phyloP scores from a whole-genome alignment of 345 rosid genomes.

The Acer campestre region DNA sequence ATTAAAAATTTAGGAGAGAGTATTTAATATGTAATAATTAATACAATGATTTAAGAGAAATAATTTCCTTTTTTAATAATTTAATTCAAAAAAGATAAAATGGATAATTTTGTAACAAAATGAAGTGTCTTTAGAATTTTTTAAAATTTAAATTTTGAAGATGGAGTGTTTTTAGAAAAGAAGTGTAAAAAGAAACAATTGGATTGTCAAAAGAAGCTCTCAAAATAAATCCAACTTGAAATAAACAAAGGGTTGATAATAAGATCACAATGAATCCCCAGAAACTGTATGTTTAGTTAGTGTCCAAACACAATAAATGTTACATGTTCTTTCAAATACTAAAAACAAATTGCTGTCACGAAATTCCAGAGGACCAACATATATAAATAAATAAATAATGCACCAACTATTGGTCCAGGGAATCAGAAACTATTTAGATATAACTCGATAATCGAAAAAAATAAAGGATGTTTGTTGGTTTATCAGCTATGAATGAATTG shows the following conservation, averaged over 20 bases:
- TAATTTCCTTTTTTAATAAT: too few species aligned
- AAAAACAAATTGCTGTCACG: conserved; percentile 10
- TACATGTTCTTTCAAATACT: neutral
- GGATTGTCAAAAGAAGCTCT: too few species aligned
- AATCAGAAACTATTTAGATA: neutral
- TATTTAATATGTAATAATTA: too few species aligned
- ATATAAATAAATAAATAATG: conserved; percentile 7
- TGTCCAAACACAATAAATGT: neutral
- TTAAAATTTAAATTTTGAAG: too few species aligned
- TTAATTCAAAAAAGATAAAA: too few species aligned
- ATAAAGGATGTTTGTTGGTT: neutral
- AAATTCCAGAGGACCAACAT: conserved; percentile 8
- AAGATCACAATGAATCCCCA: neutral
- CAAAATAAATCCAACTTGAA: neutral
- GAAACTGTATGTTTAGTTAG: neutral
- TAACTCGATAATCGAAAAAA: neutral
- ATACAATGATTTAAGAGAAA: too few species aligned
- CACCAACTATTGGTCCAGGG: neutral
- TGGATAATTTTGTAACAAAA: too few species aligned
- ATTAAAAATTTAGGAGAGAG: too few species aligned
- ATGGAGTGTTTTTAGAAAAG: too few species aligned
- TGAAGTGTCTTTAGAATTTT: too few species aligned
- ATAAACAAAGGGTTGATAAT: neutral
- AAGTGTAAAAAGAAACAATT: too few species aligned
- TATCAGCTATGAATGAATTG: neutral